phyloP scores from a whole-genome alignment of 257 asterid species.

The Solanum ossicruentum region DNA sequence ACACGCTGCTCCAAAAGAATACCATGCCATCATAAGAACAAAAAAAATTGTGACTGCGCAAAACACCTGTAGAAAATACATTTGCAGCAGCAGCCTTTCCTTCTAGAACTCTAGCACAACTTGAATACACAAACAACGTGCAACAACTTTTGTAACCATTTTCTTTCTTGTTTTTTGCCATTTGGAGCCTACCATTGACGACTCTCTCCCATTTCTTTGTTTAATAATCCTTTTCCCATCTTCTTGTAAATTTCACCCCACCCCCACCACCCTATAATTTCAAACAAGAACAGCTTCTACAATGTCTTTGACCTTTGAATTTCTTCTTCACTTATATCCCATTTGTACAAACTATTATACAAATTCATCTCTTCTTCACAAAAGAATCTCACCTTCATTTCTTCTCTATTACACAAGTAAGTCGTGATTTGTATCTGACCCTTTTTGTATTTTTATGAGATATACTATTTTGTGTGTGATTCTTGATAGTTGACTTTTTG shows the following conservation, averaged over 20 bases:
- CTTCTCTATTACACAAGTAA: slow-evolving; percentile 7
- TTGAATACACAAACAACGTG: background rate
- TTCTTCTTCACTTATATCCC: slow-evolving; percentile 2
- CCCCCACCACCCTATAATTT: background rate
- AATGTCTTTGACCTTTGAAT: slow-evolving; percentile 49
- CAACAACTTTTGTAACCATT: background rate
- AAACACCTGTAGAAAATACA: background rate
- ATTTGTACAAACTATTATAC: background rate
- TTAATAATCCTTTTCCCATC: slow-evolving; percentile 2
- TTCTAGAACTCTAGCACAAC: background rate
- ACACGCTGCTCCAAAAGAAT: background rate
- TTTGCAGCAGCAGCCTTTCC: background rate
- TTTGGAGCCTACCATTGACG: slow-evolving; percentile 30
- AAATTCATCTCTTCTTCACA: background rate
- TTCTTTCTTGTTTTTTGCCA: background rate
- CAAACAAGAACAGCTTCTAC: background rate
- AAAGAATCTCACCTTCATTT: slow-evolving; percentile 17
- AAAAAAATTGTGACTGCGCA: background rate
- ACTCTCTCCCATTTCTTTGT: background rate
- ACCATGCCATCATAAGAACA: background rate
- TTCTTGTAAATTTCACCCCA: slow-evolving; percentile 42
- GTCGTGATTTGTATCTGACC: background rate
- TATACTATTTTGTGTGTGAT: background rate
- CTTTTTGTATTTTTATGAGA: background rate
- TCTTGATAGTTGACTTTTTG: background rate